Percentiles rank a stretch among this genome's conserved stretches.
Evolutionary conservation across 108 stramenopile species (phyloP).

Genomic region (Conticribra weissflogii): DNA sequence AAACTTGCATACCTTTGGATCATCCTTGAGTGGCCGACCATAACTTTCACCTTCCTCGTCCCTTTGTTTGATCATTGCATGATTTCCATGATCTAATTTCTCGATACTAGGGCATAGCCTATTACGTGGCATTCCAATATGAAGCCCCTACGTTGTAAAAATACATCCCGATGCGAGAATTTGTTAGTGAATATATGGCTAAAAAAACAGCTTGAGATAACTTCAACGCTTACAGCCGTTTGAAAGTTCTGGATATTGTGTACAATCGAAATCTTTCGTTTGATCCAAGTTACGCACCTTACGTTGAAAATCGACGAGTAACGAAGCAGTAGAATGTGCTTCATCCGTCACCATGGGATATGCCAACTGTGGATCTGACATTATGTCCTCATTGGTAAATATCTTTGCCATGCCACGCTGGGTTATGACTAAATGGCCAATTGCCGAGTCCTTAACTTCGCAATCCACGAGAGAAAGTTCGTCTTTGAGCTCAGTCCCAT

Average conservation of each 20-base stretch:
- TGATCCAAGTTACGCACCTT: background rate
- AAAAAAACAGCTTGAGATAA: too few relatives aligned
- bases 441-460: slow-evolving; percentile 70
- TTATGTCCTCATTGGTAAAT: slow-evolving; percentile 19
- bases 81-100: too few relatives aligned
- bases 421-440: slow-evolving; percentile 69
- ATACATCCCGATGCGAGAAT: too few relatives aligned
- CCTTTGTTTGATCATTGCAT: too few relatives aligned
- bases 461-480: slow-evolving; percentile 62
- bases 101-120: too few relatives aligned
- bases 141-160: too few relatives aligned
- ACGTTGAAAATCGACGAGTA: slow-evolving; percentile 19
- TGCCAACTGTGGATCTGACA: slow-evolving; percentile 23
- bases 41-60: too few relatives aligned
- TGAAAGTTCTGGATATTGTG: slow-evolving; percentile 8
- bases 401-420: slow-evolving; percentile 64
- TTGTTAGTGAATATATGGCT: too few relatives aligned
- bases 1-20: too few relatives aligned
- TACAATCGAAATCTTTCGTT: background rate
- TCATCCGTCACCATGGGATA: slow-evolving; percentile 43
- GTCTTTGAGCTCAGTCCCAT: slow-evolving; percentile 66
- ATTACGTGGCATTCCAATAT: too few relatives aligned
- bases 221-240: slow-evolving; percentile 10
- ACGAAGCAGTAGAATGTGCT: slow-evolving; percentile 3
- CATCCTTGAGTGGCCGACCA: too few relatives aligned